Evolutionary conservation across 345 rosid genomes (phyloP), one percentile per base, ranked within the genome.

Genomic region (Reutealis trisperma): DNA sequence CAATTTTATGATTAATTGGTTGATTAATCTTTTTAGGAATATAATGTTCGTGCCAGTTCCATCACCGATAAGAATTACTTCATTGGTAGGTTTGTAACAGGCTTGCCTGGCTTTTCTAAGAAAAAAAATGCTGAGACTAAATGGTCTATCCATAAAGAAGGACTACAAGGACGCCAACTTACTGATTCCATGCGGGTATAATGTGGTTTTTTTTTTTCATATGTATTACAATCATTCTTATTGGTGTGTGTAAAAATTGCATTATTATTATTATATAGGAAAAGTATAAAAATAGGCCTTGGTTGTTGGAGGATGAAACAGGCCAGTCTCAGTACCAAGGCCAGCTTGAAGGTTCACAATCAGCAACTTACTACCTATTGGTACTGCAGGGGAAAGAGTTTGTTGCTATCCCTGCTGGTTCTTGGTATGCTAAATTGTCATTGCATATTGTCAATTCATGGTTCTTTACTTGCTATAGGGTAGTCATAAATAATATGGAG

Each of bases 301-400:
- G 99, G 99, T 69, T 90, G 30, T 83, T 93, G 87, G 98, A 96
- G 88, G 98, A 96, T 87, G 98, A 93, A 76, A 89, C 99, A 51
- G 97, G 98, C 19, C 97, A 96, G 86, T 85, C 78, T 81, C 99
- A 93, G 86, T 96, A 78, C 64, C 96, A 93, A 2, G 99, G 98
- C 18, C 96, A 87, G 54, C 97, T 92, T 84, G 98, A 96, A 91
- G 99, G 99, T 57, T 86, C 98, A 59, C 98, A 96, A 63, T 92
- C 96, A 25, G 98, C 98, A 2, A 96, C 99, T 65, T 96, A 92
- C 78, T 93, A 93, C 84, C 91, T 95, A 12, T 83, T 95, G 73
- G 89, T 95, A 86, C 73, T 87, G 89, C 91, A 92, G 79, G 93
- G 90, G 67, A 93, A 89, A 75, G 97, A 95, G 84, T 90, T 92